Conservation (phyloP, 768 basidiomycete genomes). For the Suillus bovinus region DNA sequence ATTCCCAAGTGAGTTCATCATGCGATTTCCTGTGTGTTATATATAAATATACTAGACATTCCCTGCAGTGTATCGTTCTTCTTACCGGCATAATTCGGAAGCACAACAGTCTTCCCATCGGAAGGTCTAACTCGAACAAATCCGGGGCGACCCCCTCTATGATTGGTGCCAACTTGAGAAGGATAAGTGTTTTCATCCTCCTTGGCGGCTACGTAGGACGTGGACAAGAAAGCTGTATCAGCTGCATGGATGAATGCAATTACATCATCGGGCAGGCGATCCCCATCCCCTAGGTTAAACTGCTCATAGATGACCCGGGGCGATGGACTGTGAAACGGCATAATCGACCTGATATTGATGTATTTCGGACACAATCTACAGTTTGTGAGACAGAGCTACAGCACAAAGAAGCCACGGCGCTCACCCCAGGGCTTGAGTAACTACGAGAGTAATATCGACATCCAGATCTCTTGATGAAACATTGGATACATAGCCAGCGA, state of each 20-base stretch:
- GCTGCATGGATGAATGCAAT: constrained; percentile 47
- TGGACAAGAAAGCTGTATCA: constrained; percentile 59
- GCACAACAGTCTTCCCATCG: constrained; percentile 52
- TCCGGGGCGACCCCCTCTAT: constrained; percentile 62
- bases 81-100: constrained; percentile 63
- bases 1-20: constrained; percentile 66
- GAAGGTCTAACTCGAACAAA: constrained; percentile 59
- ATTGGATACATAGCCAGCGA: constrained; percentile 48
- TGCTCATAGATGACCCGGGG: constrained; percentile 39
- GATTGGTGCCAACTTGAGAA: constrained; percentile 64
- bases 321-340: constrained; percentile 37
- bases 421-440: constrained; percentile 62
- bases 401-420: constrained; percentile 18
- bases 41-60: constrained; percentile 5
- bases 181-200: constrained; percentile 44
- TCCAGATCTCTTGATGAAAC: constrained; percentile 29
- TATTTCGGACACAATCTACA: constrained; percentile 66
- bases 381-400: constrained; percentile 1
- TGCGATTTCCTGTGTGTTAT: constrained; percentile 48
- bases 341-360: constrained; percentile 52
- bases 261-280: constrained; percentile 50
- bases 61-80: not conserved
- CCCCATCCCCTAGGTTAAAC: constrained; percentile 31
- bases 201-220: constrained; percentile 44
- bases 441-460: constrained; percentile 40